Percentiles rank a stretch among this genome's conserved stretches.
Conservation (phyloP, 1,139 yeast genomes). For the Candida gigantensis region DNA sequence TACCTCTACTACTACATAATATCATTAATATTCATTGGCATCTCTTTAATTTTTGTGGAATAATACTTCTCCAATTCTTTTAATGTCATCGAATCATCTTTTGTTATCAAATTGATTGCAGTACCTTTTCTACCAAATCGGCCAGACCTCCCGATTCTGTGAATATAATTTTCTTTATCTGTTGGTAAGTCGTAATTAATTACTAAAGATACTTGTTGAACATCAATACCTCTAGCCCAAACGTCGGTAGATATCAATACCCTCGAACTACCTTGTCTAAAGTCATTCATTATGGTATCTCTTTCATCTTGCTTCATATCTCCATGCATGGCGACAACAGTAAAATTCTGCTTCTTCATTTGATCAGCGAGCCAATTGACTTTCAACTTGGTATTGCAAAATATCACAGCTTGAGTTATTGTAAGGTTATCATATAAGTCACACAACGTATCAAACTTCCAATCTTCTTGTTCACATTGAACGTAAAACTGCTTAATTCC, state of each 20-base stretch:
- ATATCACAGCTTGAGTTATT: slow-evolving; percentile 93
- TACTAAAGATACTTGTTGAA: slow-evolving; percentile 94
- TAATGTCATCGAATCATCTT: slow-evolving; percentile 60
- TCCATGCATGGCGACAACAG: slow-evolving; percentile 94
- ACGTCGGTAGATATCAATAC: slow-evolving; percentile 94
- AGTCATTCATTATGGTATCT: slow-evolving; percentile 85
- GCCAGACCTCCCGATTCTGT: slow-evolving; percentile 93
- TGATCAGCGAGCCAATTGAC: slow-evolving; percentile 90
- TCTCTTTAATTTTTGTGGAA: slow-evolving; percentile 74
- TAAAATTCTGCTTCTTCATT: slow-evolving; percentile 76
- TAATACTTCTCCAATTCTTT: slow-evolving; percentile 77
- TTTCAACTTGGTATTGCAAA: slow-evolving; percentile 89
- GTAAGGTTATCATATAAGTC: slow-evolving; percentile 93
- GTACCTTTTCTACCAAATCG: slow-evolving; percentile 96
- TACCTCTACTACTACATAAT: slow-evolving; percentile 23
- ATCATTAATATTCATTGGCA: slow-evolving; percentile 78
- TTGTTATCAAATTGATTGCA: slow-evolving; percentile 84
- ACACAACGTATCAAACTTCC: slow-evolving; percentile 94
- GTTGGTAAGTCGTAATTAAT: slow-evolving; percentile 88
- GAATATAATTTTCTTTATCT: slow-evolving; percentile 87
- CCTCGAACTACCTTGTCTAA: slow-evolving; percentile 73
- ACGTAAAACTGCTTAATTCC: slow-evolving; percentile 88
- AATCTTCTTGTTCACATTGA: slow-evolving; percentile 87
- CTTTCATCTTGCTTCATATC: slow-evolving; percentile 95
- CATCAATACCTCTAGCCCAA: slow-evolving; percentile 98